phyloP scores from a whole-genome alignment of 495 filamentous ascomycete species.

The Eremomyces bilateralis region DNA sequence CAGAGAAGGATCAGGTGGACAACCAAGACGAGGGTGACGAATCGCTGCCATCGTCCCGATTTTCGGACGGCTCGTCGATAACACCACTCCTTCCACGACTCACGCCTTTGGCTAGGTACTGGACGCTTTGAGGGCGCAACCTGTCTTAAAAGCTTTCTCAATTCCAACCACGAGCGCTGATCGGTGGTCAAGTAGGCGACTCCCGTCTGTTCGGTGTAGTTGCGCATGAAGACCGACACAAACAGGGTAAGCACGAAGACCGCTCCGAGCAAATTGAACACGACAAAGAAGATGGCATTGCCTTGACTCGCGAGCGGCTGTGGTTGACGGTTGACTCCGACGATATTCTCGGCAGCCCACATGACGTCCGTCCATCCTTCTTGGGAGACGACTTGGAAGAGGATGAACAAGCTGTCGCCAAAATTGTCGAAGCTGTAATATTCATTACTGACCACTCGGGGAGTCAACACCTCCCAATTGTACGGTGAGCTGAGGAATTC shows the following conservation, averaged over 20 bases:
- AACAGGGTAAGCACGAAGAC: conserved; percentile 97
- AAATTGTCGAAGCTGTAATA: conserved; percentile 93
- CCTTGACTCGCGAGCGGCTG: conserved; percentile 43
- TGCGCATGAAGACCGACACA: conserved; percentile 98
- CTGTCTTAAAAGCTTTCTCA: conserved; percentile 80
- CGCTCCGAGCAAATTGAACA: conserved; percentile 89
- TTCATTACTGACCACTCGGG: conserved; percentile 55
- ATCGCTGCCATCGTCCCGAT: conserved; percentile 75
- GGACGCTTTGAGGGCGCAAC: conserved; percentile 80
- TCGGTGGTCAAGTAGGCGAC: conserved; percentile 93
- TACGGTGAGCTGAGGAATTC: conserved; percentile 62
- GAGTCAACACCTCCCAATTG: conserved; percentile 64
- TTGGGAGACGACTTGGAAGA: conserved; percentile 97
- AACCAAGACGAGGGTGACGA: conserved; percentile 55
- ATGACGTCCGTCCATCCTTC: conserved; percentile 95
- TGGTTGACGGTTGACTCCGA: conserved; percentile 52
- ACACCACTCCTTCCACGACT: conserved; percentile 74
- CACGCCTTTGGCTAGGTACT: conserved; percentile 48
- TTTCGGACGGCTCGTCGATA: conserved; percentile 89
- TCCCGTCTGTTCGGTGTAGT: conserved; percentile 96
- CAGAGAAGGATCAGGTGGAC: conserved; percentile 68
- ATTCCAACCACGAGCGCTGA: conserved; percentile 89
- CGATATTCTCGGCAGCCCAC: conserved; percentile 60
- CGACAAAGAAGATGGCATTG: conserved; percentile 83
- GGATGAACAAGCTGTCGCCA: conserved; percentile 71